Percentiles rank a stretch among this genome's conserved stretches.
phyloP scores from a whole-genome alignment of 371 early-diverging fungal genomes.

The Mortierella sp. region DNA sequence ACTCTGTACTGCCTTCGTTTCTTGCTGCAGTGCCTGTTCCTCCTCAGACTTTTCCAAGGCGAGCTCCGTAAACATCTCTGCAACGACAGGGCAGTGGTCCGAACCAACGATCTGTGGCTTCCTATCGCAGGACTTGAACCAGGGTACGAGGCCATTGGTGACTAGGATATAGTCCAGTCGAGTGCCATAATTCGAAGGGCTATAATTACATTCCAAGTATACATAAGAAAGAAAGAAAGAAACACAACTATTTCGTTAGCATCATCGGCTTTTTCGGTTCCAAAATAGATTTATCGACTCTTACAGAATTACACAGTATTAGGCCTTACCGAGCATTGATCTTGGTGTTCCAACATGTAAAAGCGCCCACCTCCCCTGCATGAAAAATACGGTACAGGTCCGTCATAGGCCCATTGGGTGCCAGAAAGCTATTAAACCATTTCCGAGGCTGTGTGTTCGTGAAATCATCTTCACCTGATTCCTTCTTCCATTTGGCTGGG shows the following conservation, averaged over 20 bases:
- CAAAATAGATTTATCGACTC: background rate
- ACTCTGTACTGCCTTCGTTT: background rate
- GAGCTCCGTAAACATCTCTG: constrained; percentile 59
- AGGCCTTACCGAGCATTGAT: constrained; percentile 71
- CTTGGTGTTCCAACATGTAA: constrained; percentile 84
- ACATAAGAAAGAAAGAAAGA: background rate
- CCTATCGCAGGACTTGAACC: constrained; percentile 70
- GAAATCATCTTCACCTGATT: constrained; percentile 66
- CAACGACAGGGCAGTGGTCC: constrained; percentile 92
- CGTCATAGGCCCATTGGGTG: constrained; percentile 65
- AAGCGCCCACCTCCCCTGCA: constrained; percentile 63
- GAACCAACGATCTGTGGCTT: constrained; percentile 77
- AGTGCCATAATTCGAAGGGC: constrained; percentile 73
- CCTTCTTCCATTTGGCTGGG: constrained; percentile 71
- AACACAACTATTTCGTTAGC: background rate
- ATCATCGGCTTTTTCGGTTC: background rate
- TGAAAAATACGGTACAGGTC: constrained; percentile 66
- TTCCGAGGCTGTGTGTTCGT: constrained; percentile 71
- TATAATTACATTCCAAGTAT: no score
- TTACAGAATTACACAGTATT: background rate
- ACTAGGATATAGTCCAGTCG: constrained; percentile 88
- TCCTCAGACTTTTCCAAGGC: constrained; percentile 42
- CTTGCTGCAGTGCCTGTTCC: constrained; percentile 17
- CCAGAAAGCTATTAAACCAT: constrained; percentile 77
- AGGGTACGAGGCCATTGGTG: constrained; percentile 63